These are phyloP conservation scores for Hypoxylon crocopeplum DNA, from an alignment of 495 filamentous ascomycete species.

Conservation along the genomic window DNA sequence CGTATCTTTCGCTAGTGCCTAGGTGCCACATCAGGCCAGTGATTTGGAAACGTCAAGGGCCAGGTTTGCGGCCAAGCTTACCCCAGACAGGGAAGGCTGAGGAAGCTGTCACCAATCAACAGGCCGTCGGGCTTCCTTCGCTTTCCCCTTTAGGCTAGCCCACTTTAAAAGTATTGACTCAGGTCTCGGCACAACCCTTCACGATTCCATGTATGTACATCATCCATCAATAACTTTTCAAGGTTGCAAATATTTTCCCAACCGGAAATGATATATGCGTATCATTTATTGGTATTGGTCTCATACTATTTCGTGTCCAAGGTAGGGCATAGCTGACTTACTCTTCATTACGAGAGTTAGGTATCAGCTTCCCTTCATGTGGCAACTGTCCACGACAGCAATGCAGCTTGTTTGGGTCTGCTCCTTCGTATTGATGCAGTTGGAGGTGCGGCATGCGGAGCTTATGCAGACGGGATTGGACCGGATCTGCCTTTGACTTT, in stretches of 20 bases:
- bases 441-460: conserved; percentile 29
- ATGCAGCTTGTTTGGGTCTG: no score
- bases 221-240: no score
- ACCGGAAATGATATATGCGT: no score
- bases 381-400: conserved; percentile 32
- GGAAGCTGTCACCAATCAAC: conserved; percentile 20
- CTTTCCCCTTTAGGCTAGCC: conserved; percentile 27
- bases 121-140: neutral
- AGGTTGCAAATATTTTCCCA: no score
- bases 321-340: no score
- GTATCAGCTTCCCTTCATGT: no score
- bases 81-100: conserved; percentile 17
- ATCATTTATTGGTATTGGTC: no score
- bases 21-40: no score
- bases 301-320: no score
- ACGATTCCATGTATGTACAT: neutral
- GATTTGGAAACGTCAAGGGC: conserved; percentile 30
- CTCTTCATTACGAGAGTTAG: no score
- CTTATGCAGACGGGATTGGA: conserved; percentile 20
- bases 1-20: conserved; percentile 9
- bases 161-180: neutral
- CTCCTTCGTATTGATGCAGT: conserved; percentile 27
- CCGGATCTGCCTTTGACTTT: conserved; percentile 15
- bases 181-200: conserved; percentile 13
- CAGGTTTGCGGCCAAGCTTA: conserved; percentile 12